A percentile compares a stretch with the other conserved stretches of the same genome.
phyloP scores from a whole-genome alignment of 495 filamentous ascomycete species.

The Stereocaulon alpinum region DNA sequence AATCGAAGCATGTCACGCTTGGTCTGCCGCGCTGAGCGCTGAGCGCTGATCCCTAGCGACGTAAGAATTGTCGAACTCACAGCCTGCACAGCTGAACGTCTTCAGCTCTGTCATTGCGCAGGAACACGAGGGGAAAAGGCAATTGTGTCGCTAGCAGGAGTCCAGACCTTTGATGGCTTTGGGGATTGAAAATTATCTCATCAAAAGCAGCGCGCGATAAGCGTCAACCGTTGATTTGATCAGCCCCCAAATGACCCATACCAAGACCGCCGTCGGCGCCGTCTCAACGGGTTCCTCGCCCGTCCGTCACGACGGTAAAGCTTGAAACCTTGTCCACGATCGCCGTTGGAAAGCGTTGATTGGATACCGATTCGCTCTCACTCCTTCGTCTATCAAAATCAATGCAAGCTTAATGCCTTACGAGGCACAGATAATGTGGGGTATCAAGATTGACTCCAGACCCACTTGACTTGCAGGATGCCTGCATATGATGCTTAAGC shows the following conservation, averaged over 20 bases:
- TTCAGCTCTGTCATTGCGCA: neutral
- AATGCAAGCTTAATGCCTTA: too few relatives aligned
- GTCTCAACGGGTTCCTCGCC: constrained; percentile 5
- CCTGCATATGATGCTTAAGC: too few relatives aligned
- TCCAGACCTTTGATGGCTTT: neutral
- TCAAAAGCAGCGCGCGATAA: neutral
- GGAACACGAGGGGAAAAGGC: constrained; percentile 1
- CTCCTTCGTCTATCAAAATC: neutral
- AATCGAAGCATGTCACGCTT: neutral
- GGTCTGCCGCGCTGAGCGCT: neutral
- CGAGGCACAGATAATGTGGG: too few relatives aligned
- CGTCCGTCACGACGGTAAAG: neutral
- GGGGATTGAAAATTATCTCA: neutral
- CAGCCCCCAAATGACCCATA: neutral
- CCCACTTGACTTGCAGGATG: too few relatives aligned
- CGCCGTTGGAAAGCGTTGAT: neutral
- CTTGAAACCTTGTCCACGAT: neutral
- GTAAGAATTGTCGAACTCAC: neutral
- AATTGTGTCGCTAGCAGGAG: neutral
- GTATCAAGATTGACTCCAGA: too few relatives aligned
- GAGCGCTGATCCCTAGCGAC: constrained; percentile 3
- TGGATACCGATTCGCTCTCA: neutral
- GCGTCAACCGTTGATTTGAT: constrained; percentile 8
- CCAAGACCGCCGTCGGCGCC: neutral
- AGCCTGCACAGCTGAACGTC: neutral